These are phyloP conservation scores for Mortierella sp. DNA, from an alignment of 371 early-diverging fungal genomes.

Conservation along the genomic window DNA sequence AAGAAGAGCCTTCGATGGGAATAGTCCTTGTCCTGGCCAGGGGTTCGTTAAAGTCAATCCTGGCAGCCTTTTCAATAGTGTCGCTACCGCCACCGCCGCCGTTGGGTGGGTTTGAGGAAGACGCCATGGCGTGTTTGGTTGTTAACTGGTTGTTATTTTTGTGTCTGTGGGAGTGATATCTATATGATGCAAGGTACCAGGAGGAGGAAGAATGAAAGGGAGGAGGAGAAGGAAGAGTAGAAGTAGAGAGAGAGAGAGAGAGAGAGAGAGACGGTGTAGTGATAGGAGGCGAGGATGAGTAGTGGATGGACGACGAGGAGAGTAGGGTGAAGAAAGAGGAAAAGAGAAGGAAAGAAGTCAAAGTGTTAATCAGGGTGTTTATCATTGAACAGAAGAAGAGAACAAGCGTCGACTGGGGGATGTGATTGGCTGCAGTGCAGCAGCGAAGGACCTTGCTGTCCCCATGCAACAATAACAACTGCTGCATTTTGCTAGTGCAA, in stretches of 20 bases:
- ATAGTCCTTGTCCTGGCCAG: slow-evolving; percentile 11
- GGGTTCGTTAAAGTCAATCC: slow-evolving; percentile 6
- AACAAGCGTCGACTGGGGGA: not conserved
- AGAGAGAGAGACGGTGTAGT: not conserved
- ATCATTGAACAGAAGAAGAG: no score
- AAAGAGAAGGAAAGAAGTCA: not conserved
- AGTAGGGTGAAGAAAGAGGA: not conserved
- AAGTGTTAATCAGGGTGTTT: no score
- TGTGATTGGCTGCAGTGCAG: not conserved
- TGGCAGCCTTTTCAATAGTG: not conserved
- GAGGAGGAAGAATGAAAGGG: not conserved
- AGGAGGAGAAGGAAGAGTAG: not conserved
- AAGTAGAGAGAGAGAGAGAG: not conserved
- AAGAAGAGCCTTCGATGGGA: not conserved
- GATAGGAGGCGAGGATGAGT: not conserved
- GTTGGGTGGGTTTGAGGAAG: not conserved
- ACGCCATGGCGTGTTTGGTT: slow-evolving; percentile 2
- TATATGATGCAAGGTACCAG: slow-evolving; percentile 5
- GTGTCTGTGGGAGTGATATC: not conserved
- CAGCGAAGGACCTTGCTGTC: no score
- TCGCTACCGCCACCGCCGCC: no score
- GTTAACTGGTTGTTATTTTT: not conserved
- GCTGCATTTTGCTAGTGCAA: no score
- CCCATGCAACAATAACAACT: no score
- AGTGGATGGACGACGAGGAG: no score